Conservation (phyloP, 352 stramenopile genomes). For the Pythium scleroteichum region DNA sequence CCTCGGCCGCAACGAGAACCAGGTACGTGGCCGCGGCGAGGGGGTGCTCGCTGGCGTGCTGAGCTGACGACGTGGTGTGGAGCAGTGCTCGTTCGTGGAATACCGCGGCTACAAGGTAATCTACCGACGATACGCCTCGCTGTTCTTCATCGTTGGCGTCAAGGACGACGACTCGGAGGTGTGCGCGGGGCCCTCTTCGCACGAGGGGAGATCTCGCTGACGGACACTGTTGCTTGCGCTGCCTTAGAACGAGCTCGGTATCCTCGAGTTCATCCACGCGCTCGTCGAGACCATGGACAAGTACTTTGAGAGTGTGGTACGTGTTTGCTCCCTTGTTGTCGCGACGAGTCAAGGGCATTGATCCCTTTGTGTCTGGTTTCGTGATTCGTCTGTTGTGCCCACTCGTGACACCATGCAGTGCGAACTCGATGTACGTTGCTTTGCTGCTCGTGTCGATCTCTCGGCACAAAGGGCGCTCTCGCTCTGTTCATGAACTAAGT, state of each 20-base stretch:
- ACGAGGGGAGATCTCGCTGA: not conserved
- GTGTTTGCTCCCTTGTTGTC: conserved; percentile 19
- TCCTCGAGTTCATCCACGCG: conserved; percentile 99
- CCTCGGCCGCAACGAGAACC: conserved; percentile 96
- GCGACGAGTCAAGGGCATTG: not conserved
- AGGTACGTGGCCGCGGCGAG: conserved; percentile 38
- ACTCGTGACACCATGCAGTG: conserved; percentile 37
- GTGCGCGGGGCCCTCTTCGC: conserved; percentile 1
- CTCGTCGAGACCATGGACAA: conserved; percentile 99
- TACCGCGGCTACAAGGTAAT: conserved; percentile 99
- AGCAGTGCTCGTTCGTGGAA: conserved; percentile 99
- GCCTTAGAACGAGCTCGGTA: conserved; percentile 97
- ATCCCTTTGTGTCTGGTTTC: not conserved
- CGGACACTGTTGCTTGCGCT: not conserved
- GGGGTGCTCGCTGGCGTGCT: not conserved
- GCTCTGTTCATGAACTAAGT: conserved; percentile 3
- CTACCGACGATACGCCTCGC: conserved; percentile 98
- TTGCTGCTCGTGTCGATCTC: not conserved
- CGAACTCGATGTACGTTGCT: conserved; percentile 75
- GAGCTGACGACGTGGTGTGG: not conserved
- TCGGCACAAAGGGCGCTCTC: not conserved
- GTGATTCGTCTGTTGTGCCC: not conserved
- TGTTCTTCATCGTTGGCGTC: conserved; percentile 99
- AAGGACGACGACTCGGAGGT: conserved; percentile 94
- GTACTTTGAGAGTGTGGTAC: conserved; percentile 98